Evolutionary conservation across 371 early-diverging fungal genomes (phyloP).

Genomic region (Lichtheimia corymbifera): DNA sequence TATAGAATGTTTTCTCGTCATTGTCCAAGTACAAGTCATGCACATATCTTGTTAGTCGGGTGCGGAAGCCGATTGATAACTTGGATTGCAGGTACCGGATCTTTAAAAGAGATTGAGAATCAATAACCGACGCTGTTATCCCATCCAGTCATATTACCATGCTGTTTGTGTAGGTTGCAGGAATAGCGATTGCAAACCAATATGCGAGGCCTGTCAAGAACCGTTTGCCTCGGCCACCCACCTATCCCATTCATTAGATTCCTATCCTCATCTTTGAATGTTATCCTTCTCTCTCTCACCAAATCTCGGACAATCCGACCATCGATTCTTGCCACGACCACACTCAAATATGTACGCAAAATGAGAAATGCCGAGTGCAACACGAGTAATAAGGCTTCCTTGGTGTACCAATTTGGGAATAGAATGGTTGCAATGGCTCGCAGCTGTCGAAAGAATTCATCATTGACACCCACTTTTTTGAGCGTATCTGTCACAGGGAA

Average conservation of each 20-base stretch:
- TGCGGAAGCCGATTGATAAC: conserved; percentile 85
- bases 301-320: conserved; percentile 92
- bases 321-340: conserved; percentile 91
- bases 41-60: conserved; percentile 77
- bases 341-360: conserved; percentile 88
- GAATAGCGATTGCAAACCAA: conserved; percentile 96
- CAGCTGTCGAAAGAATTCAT: conserved; percentile 70
- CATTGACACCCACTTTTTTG: conserved; percentile 64
- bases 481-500: conserved; percentile 34
- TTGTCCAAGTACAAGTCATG: conserved; percentile 79
- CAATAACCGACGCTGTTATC: not conserved
- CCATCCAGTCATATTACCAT: conserved; percentile 63
- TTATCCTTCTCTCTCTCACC: conserved; percentile 48
- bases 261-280: not conserved
- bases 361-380: conserved; percentile 88
- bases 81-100: conserved; percentile 92
- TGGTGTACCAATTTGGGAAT: conserved; percentile 71
- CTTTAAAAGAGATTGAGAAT: conserved; percentile 22
- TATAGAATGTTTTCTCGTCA: conserved; percentile 80
- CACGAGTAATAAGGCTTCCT: conserved; percentile 78
- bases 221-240: conserved; percentile 37
- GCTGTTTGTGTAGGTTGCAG: conserved; percentile 96
- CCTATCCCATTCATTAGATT: conserved; percentile 13
- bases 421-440: conserved; percentile 69
- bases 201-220: conserved; percentile 63